Evolutionary conservation across 1,284 basidiomycete genomes (phyloP), one percentile per base, ranked within the genome.

Genomic region (Melampsora americana): DNA sequence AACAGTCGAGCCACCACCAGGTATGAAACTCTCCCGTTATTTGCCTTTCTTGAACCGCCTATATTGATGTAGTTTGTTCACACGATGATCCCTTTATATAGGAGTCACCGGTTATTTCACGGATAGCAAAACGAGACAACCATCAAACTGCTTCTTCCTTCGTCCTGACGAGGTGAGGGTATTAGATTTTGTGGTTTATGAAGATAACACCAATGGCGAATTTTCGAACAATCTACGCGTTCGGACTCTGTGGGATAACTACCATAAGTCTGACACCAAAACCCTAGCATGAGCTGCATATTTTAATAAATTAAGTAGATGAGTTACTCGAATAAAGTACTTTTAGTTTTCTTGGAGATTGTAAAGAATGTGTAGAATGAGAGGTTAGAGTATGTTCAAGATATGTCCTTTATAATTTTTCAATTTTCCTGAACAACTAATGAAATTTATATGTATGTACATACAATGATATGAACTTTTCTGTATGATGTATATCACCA

Each of bases 101-200:
- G 75, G 66, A 9, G 75, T 71, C 2, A 53, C 53, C 20, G 75
- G 75, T 32, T 77, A 77, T 60, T 77, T 77, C 61, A 70, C 28
- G 23, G 72, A 75, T 30, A n/a, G 48, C n/a, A 48, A 11, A 5
- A 75, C 72, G 2, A 46, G 62, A 6, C 26, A 32, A 11, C 66
- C 72, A 14, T 67, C 66, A 28, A 75, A 75, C 39, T 56, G 23
- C 14, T 68, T 75, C 44, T 75, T 75, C 16, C 72, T 75, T 23
- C 53, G 72, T 26, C 72, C 72, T 0, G 28, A 75, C 7, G 65
- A 75, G 35, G 42, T 50, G 26, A 56, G 70, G 42, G 20, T 23
- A 16, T 70, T 66, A 53, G 50, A 69, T 23, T 74, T 73, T 62
- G 44, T 66, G 59, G 18, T 62, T 18, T n/a, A 32, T 61, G 46